Conservation (phyloP, 768 basidiomycete species). For the Russula brevipes region DNA sequence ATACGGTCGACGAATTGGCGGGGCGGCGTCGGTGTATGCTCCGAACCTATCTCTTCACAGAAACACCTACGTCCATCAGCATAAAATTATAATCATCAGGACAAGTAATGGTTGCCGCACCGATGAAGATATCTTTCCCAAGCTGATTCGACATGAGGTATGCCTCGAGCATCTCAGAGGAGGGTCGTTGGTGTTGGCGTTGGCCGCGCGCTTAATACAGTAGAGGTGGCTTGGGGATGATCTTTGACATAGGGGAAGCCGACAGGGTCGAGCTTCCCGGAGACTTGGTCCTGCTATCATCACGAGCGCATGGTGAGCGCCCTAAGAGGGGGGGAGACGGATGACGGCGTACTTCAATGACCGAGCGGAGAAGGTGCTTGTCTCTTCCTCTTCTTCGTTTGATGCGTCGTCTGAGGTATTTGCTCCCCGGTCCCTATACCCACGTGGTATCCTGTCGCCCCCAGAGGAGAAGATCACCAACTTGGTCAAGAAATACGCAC, state of each 20-base stretch:
- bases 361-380: constrained; percentile 72
- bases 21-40: constrained; percentile 80
- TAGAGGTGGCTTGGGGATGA: constrained; percentile 49
- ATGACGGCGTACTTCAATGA: constrained; percentile 63
- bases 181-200: constrained; percentile 56
- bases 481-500: constrained; percentile 40
- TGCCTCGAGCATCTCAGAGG: constrained; percentile 87
- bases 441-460: neutral
- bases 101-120: constrained; percentile 41
- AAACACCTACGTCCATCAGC: too few relatives aligned
- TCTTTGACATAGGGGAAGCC: constrained; percentile 91
- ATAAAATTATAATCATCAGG: neutral
- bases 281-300: constrained; percentile 67
- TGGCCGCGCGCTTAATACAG: constrained; percentile 48
- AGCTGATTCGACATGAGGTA: constrained; percentile 71
- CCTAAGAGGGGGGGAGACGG: neutral
- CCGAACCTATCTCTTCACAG: constrained; percentile 68
- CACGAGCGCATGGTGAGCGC: neutral
- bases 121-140: constrained; percentile 89
- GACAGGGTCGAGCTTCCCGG: constrained; percentile 67
- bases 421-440: constrained; percentile 62
- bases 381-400: constrained; percentile 89
- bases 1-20: constrained; percentile 67
- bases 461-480: neutral
- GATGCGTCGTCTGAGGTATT: constrained; percentile 69